These are phyloP conservation scores for Angophora floribunda DNA, from an alignment of 345 rosid species.

Conservation along the genomic window DNA sequence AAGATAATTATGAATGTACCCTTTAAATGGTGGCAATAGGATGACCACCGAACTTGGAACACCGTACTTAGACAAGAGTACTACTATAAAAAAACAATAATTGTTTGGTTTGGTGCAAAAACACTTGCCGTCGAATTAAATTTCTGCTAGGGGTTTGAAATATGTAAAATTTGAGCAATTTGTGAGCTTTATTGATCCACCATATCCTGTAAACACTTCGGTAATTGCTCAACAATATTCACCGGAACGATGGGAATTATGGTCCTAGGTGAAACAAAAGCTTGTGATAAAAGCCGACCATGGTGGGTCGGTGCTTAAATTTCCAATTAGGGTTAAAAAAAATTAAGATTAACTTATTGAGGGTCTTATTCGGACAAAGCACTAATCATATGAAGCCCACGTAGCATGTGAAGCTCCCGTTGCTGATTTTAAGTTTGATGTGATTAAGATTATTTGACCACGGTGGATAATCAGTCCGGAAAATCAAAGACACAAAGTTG, in stretches of 20 bases:
- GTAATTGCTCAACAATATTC: background rate
- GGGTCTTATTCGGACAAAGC: background rate
- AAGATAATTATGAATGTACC: background rate
- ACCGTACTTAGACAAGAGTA: background rate
- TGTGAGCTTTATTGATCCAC: background rate
- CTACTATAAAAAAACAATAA: background rate
- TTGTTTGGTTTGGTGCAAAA: background rate
- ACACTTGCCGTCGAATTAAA: background rate
- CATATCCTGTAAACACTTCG: background rate
- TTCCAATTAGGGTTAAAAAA: background rate
- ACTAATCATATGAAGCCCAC: background rate
- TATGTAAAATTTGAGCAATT: background rate
- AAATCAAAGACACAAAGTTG: background rate
- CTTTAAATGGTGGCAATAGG: background rate
- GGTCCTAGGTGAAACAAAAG: background rate
- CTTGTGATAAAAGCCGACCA: background rate
- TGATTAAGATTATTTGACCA: background rate
- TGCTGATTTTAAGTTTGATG: background rate
- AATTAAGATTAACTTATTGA: background rate
- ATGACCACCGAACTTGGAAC: background rate
- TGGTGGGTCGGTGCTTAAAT: too few species aligned
- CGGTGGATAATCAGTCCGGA: background rate
- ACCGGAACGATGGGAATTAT: background rate
- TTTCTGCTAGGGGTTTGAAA: background rate
- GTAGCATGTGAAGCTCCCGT: background rate